These are phyloP conservation scores for Vaccinium darrowii DNA, from an alignment of 148 eudicot species.

Conservation along the genomic window DNA sequence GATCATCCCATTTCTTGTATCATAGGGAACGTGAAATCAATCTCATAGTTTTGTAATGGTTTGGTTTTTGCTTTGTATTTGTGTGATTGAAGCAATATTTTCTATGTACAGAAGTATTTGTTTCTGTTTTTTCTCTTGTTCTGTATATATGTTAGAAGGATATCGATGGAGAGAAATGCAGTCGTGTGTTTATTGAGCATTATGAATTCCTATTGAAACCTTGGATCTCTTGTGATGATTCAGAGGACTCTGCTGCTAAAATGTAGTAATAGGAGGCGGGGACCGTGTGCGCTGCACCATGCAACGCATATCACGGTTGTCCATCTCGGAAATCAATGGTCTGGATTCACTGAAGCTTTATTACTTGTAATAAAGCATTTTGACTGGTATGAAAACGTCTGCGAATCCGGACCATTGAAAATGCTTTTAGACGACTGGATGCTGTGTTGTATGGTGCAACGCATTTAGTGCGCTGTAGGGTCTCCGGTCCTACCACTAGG, in stretches of 20 bases:
- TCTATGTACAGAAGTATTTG: not conserved
- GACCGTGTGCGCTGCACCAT: too few relatives aligned
- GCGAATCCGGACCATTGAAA: too few relatives aligned
- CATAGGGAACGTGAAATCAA: constrained; percentile 14
- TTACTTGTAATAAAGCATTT: too few relatives aligned
- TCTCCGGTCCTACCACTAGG: not conserved
- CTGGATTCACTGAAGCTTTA: too few relatives aligned
- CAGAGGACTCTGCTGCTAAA: not conserved
- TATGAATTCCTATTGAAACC: not conserved
- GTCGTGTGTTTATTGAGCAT: not conserved
- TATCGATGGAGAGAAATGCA: not conserved
- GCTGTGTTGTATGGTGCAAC: too few relatives aligned
- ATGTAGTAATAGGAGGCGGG: not conserved
- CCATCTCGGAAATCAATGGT: too few relatives aligned
- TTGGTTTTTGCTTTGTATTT: not conserved
- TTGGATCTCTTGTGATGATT: not conserved
- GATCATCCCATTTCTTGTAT: constrained; percentile 68
- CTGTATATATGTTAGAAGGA: not conserved
- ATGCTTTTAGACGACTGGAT: too few relatives aligned
- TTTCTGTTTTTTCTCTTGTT: not conserved
- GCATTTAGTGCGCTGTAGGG: too few relatives aligned
- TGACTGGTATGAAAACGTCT: too few relatives aligned
- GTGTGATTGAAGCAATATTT: not conserved
- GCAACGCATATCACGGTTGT: too few relatives aligned
- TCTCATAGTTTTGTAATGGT: not conserved